Evolutionary conservation across 2,329 filamentous ascomycete species (phyloP), one percentile per base, ranked within the genome.

Genomic region (Helotiales sp.): DNA sequence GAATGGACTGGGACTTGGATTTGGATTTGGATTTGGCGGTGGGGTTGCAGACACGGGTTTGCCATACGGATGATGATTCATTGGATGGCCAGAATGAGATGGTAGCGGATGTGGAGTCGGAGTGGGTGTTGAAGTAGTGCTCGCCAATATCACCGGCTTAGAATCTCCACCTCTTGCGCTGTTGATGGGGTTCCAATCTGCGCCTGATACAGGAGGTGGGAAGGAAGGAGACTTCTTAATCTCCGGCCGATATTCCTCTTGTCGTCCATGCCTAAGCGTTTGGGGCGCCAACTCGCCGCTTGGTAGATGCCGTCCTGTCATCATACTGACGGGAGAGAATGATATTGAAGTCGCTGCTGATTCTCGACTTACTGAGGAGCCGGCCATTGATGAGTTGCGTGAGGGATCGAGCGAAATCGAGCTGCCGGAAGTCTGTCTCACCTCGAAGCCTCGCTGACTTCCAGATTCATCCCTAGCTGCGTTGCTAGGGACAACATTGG

Each of bases 311-410:
- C 20, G 30, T 37, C 2, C 32, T 15, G 5, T 20, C 2, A 17
- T 10, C 4, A 24, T 10, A 26, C 40, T 24, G 20, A 24, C 32
- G 15, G 32, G 54, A 22, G 54, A 37, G 11, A 57, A 57, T 40
- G 54, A 34, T 17, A 17, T 37, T 3, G 54, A 57, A 17, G 54
- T 57, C n/a, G 54, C 32, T 57, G 54, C 32, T 37, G 57, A 45
- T n/a, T 47, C 15, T 20, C 26, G 57, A 30, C 22, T 24, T 26
- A 20, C 13, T 60, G 11, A 43, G 20, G 57, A 43, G 57, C 22
- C 37, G n/a, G 37, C 57, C 15, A 45, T 28, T 7, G 37, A 60
- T 43, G 37, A 20, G 37, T 47, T 60, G 6, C 1, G 57, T 20
- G 57, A 30, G 5, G 24, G 32, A 8, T 40, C 32, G 11, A 24